phyloP scores from a whole-genome alignment of 1,284 basidiomycete genomes.

The Microbotryomycetes sp. region DNA sequence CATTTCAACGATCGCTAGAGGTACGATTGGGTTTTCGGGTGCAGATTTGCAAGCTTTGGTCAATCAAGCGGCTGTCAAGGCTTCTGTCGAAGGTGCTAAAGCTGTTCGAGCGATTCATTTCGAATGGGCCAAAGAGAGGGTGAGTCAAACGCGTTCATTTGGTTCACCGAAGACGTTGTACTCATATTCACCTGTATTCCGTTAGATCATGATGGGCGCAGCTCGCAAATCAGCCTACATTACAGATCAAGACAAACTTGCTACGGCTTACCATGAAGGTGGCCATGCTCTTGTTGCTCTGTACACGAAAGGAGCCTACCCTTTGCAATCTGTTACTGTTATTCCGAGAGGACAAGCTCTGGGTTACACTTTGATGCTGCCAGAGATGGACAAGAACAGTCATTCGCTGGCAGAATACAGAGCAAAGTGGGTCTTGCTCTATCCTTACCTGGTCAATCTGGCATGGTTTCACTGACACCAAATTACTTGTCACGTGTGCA shows the following conservation, averaged over 20 bases:
- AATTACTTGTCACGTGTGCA: conserved; percentile 11
- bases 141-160: conserved; percentile 3
- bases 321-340: conserved; percentile 91
- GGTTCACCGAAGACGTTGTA: not conserved
- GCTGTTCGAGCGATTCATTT: conserved; percentile 73
- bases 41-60: conserved; percentile 91
- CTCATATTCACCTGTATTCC: not conserved
- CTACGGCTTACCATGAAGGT: conserved; percentile 91
- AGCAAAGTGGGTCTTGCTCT: conserved; percentile 15
- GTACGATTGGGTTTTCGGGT: conserved; percentile 83
- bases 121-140: conserved; percentile 83
- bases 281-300: conserved; percentile 86
- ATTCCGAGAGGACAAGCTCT: conserved; percentile 87
- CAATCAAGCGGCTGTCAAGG: conserved; percentile 78
- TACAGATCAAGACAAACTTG: conserved; percentile 65
- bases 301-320: conserved; percentile 87
- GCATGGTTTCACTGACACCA: no score
- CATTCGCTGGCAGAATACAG: conserved; percentile 38
- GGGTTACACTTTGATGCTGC: conserved; percentile 79
- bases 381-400: conserved; percentile 62
- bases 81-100: conserved; percentile 68
- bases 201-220: conserved; percentile 84
- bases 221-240: conserved; percentile 83
- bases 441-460: conserved; percentile 55
- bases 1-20: conserved; percentile 74